phyloP scores from a whole-genome alignment of 441 rosid species.

The Kokia cookei region DNA sequence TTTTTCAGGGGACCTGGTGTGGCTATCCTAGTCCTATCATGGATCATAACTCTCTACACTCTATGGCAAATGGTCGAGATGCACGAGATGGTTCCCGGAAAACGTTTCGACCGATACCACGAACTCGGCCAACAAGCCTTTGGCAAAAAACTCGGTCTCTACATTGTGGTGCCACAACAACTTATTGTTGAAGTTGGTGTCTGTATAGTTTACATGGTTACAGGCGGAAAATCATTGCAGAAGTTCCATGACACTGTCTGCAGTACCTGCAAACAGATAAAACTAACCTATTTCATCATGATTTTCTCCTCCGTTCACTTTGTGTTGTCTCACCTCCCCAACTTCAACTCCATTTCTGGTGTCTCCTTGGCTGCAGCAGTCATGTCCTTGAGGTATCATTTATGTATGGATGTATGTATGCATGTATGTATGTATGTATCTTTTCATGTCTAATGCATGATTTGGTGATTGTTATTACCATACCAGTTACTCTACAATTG shows the following conservation, averaged over 20 bases:
- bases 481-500: slow-evolving; percentile 73
- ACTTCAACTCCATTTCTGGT: slow-evolving; percentile 83
- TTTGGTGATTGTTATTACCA: background rate
- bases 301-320: slow-evolving; percentile 72
- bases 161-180: slow-evolving; percentile 75
- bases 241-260: slow-evolving; percentile 48
- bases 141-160: slow-evolving; percentile 69
- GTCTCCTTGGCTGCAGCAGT: slow-evolving; percentile 81
- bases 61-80: slow-evolving; percentile 89
- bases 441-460: background rate
- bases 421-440: too few relatives aligned
- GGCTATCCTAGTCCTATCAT: slow-evolving; percentile 46
- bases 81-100: slow-evolving; percentile 81
- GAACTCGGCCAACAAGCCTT: slow-evolving; percentile 81
- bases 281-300: slow-evolving; percentile 59
- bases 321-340: slow-evolving; percentile 72
- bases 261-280: slow-evolving; percentile 21
- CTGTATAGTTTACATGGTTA: slow-evolving; percentile 71
- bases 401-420: background rate
- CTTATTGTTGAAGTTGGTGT: slow-evolving; percentile 53
- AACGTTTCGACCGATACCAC: slow-evolving; percentile 71
- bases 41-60: slow-evolving; percentile 66
- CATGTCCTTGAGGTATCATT: slow-evolving; percentile 66
- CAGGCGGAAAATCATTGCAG: slow-evolving; percentile 62
- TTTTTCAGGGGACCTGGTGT: slow-evolving; percentile 78